These are phyloP conservation scores for Xerocomus amazonicus DNA, from an alignment of 1,284 basidiomycete genomes.

Conservation along the genomic window DNA sequence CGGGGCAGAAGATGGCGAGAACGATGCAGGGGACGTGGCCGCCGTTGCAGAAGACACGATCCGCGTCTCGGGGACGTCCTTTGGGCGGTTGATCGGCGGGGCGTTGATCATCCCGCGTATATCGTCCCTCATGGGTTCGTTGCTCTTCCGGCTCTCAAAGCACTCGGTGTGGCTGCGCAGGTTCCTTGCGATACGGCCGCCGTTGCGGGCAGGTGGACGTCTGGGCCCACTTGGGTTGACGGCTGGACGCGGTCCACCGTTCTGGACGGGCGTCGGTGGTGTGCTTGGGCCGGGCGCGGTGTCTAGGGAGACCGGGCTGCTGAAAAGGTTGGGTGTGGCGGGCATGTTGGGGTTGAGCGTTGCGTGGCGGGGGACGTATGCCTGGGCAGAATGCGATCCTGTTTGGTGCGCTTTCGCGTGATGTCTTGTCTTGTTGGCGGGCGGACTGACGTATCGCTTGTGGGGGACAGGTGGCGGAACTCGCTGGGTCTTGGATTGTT, in stretches of 20 bases:
- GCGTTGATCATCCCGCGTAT: conserved; percentile 64
- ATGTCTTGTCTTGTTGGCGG: background rate
- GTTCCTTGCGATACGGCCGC: conserved; percentile 53
- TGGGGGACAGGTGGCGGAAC: conserved; percentile 66
- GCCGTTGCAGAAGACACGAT: conserved; percentile 54
- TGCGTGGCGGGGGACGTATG: conserved; percentile 52
- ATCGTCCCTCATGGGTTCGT: conserved; percentile 57
- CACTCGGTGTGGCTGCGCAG: conserved; percentile 45
- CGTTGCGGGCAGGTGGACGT: conserved; percentile 20
- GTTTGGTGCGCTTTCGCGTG: conserved; percentile 57
- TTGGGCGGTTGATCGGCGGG: conserved; percentile 63
- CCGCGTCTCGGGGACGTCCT: conserved; percentile 50
- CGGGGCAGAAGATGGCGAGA: conserved; percentile 9
- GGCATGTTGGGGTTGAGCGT: conserved; percentile 42
- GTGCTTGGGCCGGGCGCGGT: conserved; percentile 12
- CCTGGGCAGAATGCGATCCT: conserved; percentile 65
- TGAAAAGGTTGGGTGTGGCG: conserved; percentile 30
- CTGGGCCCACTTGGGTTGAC: conserved; percentile 18
- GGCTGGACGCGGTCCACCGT: too few species aligned
- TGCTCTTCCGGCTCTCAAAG: conserved; percentile 54
- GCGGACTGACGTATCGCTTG: conserved; percentile 7
- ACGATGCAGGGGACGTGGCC: conserved; percentile 25
- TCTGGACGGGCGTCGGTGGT: background rate
- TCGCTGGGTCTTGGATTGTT: conserved; percentile 66
- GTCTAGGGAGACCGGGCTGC: conserved; percentile 22